Conservation (phyloP, 2,329 filamentous ascomycete genomes). For the Tolypocladium inflatum region DNA sequence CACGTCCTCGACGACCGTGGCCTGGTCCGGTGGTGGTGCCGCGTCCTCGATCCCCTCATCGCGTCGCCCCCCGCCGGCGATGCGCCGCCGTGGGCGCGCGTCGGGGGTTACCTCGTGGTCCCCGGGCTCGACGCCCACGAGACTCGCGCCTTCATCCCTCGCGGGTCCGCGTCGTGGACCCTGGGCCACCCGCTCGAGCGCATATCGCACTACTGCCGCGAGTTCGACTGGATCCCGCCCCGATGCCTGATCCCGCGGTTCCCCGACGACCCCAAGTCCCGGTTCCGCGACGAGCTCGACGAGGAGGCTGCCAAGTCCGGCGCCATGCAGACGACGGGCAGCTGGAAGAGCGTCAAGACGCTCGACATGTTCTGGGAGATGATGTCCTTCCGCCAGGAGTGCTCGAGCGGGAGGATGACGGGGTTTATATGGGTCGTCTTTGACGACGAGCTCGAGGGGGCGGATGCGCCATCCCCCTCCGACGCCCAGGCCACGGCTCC, state of each 20-base stretch:
- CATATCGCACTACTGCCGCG: constrained; percentile 52
- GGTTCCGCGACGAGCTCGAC: constrained; percentile 82
- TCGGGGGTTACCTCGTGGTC: constrained; percentile 76
- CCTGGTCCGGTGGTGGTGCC: constrained; percentile 93
- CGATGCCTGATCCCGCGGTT: constrained; percentile 83
- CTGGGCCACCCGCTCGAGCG: constrained; percentile 62
- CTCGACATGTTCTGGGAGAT: constrained; percentile 97
- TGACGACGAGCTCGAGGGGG: constrained; percentile 35
- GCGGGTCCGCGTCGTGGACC: constrained; percentile 50
- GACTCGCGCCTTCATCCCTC: constrained; percentile 68
- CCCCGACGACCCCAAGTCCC: constrained; percentile 89
- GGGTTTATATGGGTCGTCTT: constrained; percentile 94
- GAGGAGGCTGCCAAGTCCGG: constrained; percentile 59
- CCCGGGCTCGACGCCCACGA: constrained; percentile 81
- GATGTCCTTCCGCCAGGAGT: constrained; percentile 95
- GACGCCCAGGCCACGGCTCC: background rate
- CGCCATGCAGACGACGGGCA: constrained; percentile 46
- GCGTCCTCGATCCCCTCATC: constrained; percentile 70
- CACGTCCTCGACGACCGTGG: constrained; percentile 88
- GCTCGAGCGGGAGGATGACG: constrained; percentile 81
- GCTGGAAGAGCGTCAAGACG: constrained; percentile 75
- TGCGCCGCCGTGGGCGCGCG: constrained; percentile 28
- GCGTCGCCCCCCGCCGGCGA: constrained; percentile 28
- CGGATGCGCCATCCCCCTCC: constrained; percentile 5
- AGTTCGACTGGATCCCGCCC: constrained; percentile 55